Base-by-base conservation (phyloP, 345 rosid species). In the Hibiscus syriacus region DNA sequence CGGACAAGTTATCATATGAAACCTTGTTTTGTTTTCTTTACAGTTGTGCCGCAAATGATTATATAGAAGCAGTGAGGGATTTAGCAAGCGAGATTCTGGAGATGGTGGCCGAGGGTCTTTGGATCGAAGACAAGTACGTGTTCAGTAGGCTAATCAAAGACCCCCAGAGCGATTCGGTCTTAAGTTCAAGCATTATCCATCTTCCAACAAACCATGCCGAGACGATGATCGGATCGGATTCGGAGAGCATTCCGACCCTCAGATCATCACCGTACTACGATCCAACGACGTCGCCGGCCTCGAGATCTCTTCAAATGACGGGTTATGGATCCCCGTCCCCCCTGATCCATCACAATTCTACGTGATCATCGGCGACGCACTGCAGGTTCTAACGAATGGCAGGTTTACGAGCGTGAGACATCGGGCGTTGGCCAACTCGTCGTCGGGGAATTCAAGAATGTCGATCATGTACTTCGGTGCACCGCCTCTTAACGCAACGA, bases 211-310 rank as follows among this genome's bases (percentile, higher is more conserved):
- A 29, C 17, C 66, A 17, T 70, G 64, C 26, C 67, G 74, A 16
- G 55, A 49, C 22, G 58, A 67, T 29, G 75, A 79, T 56, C 98
- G 45, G 43, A 77, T 91, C 22, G 99, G 99, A 8, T 85, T 94
- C 25, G 99, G 99, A 3, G 99, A 90, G 78, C 98, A 94, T 66
- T 85, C 98, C 23, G 99, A 94, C 86, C 99, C 97, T 77, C 98
- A 92, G 90, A 94, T 94, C 76, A 46, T 94, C 77, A 92, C 99
- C 70, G 62, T 94, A 56, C 41, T 94, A 41, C 67, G 93, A 81
- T 94, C 99, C 72, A 94, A 94, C 90, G 96, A 88, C 26, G 99
- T 86, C 4, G 85, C 77, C 45, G 99, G 99, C 70, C 94, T 94
- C 58, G 90, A 94, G 72, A 84, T 94, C 64, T 77, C 76, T 72